Percentiles rank a stretch among this genome's conserved stretches.
Evolutionary conservation across 164 flowering plant genomes (phyloP).

Genomic region (Tinospora cordifolia): DNA sequence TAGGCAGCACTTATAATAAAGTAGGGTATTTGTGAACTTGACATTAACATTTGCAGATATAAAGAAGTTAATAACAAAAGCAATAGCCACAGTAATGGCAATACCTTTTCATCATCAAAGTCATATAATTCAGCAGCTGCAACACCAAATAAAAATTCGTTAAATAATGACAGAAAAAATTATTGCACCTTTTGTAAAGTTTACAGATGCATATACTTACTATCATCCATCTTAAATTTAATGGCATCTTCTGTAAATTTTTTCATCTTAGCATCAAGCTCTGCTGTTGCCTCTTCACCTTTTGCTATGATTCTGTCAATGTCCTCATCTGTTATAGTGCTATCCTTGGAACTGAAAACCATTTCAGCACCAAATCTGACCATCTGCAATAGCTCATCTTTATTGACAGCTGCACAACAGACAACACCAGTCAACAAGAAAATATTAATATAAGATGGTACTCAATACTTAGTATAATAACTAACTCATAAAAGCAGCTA

Average conservation of each 20-base stretch:
- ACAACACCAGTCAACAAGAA: neutral
- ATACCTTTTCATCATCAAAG: slow-evolving; percentile 91
- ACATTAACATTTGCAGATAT: neutral
- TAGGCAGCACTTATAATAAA: neutral
- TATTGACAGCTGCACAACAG: slow-evolving; percentile 81
- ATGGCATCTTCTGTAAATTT: slow-evolving; percentile 99
- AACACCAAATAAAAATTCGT: slow-evolving; percentile 11
- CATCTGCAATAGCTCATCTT: slow-evolving; percentile 97
- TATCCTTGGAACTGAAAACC: slow-evolving; percentile 98
- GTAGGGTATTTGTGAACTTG: too few species aligned
- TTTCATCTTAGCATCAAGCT: slow-evolving; percentile 99
- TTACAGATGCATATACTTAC: slow-evolving; percentile 38
- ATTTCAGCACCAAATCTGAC: slow-evolving; percentile 99
- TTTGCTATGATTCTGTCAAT: slow-evolving; percentile 96
- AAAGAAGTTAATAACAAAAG: neutral
- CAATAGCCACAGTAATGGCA: neutral
- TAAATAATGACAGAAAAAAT: neutral
- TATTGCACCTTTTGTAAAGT: too few species aligned
- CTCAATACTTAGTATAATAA: neutral
- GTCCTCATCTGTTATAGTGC: slow-evolving; percentile 98
- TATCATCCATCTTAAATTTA: slow-evolving; percentile 97
- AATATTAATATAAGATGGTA: neutral
- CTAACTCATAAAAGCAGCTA: neutral
- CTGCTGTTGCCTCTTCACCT: slow-evolving; percentile 99
- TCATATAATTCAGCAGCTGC: slow-evolving; percentile 94